Conservation (phyloP, 2,329 filamentous ascomycete species). For the Pyrenophora seminiperda region DNA sequence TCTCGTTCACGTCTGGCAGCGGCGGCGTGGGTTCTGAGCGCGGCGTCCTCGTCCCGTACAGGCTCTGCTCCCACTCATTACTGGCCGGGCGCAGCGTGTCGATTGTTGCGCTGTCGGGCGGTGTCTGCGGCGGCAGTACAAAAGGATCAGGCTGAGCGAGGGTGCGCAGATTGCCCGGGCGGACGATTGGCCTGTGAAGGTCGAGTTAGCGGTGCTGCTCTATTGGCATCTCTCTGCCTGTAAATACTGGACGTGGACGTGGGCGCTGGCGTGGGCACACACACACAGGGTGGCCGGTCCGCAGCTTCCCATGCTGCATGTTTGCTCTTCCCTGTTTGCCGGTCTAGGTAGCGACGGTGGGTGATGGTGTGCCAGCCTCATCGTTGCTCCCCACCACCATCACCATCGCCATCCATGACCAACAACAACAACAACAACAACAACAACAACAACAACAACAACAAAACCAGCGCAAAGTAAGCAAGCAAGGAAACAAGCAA, state of each 20-base stretch:
- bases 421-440: no score
- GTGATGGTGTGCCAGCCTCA: neutral
- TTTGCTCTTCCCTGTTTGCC: neutral
- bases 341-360: neutral
- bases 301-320: neutral
- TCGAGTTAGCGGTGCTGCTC: conserved; percentile 18
- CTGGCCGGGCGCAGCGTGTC: conserved; percentile 40
- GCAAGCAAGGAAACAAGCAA: neutral
- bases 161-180: conserved; percentile 42
- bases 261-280: neutral
- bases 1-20: conserved; percentile 20
- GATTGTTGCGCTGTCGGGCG: conserved; percentile 44
- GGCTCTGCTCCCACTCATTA: conserved; percentile 46
- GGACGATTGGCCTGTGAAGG: conserved; percentile 42
- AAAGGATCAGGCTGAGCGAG: conserved; percentile 44
- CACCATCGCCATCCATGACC: neutral
- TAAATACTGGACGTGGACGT: no score
- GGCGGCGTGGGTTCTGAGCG: conserved; percentile 35
- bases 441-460: neutral
- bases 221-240: no score
- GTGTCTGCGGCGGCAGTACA: conserved; percentile 48
- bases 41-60: conserved; percentile 43
- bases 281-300: neutral
- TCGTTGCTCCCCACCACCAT: neutral
- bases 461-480: neutral